These are phyloP conservation scores for Madurella mycetomatis DNA, from an alignment of 2,329 filamentous ascomycete genomes.

Conservation along the genomic window DNA sequence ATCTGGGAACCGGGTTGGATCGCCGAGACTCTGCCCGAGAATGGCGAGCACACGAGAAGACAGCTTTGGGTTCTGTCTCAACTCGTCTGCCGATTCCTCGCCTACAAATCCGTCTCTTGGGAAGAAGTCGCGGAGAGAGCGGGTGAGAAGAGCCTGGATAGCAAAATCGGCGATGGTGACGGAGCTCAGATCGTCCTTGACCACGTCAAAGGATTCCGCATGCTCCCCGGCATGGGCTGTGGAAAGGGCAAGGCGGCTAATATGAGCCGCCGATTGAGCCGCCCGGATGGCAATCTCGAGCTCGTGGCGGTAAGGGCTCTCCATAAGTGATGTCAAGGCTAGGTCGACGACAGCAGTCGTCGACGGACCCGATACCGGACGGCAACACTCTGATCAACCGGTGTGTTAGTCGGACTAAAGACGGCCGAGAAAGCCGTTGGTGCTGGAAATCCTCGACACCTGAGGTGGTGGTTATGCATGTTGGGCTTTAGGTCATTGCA, in stretches of 20 bases:
- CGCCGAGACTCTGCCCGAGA: constrained; percentile 26
- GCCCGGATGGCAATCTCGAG: constrained; percentile 40
- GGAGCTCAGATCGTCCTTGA: constrained; percentile 53
- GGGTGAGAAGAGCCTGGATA: constrained; percentile 50
- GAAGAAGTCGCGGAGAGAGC: constrained; percentile 46
- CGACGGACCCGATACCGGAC: no score
- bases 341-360: no score
- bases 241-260: constrained; percentile 47
- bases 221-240: constrained; percentile 43
- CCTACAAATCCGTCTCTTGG: constrained; percentile 50
- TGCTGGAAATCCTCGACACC: no score
- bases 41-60: constrained; percentile 46
- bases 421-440: no score
- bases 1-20: constrained; percentile 6
- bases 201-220: constrained; percentile 27
- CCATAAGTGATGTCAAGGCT: constrained; percentile 31
- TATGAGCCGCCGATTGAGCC: constrained; percentile 42
- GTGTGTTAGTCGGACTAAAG: no score
- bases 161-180: constrained; percentile 59
- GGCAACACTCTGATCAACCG: no score
- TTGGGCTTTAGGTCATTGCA: no score
- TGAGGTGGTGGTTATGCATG: no score
- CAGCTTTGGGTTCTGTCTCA: constrained; percentile 41
- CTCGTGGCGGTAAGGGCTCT: constrained; percentile 41
- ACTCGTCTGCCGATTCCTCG: constrained; percentile 49